A percentile compares a stretch with the other conserved stretches of the same genome.
Evolutionary conservation across 2,329 filamentous ascomycete genomes (phyloP).

Genomic region (Ceratocystis papillata): DNA sequence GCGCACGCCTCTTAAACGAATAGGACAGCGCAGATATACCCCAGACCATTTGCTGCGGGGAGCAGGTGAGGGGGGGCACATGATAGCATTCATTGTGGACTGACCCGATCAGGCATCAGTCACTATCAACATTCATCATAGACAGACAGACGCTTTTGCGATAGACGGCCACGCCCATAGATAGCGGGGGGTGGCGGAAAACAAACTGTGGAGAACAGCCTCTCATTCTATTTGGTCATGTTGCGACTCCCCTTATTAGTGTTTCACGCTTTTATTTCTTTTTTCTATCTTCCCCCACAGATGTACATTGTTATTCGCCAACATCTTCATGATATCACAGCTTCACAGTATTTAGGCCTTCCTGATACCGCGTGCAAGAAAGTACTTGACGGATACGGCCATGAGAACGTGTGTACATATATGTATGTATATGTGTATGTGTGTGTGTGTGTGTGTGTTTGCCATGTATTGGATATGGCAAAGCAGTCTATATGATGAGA

Average conservation of each 20-base stretch:
- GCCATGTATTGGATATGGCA: neutral
- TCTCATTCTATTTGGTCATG: neutral
- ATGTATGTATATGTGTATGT: neutral
- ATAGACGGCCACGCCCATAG: neutral
- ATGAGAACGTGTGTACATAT: neutral
- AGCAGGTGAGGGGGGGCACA: too few relatives aligned
- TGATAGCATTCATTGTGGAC: too few relatives aligned
- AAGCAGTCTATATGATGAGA: neutral
- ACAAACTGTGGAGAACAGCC: neutral
- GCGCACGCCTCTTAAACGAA: constrained; percentile 13
- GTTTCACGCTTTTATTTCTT: neutral
- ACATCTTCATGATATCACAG: neutral
- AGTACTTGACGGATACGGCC: too few relatives aligned
- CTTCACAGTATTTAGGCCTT: neutral
- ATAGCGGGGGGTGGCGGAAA: neutral
- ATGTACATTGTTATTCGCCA: constrained; percentile 12
- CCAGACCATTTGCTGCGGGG: too few relatives aligned
- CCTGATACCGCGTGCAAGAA: neutral
- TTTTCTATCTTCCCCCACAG: neutral
- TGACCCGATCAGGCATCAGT: too few relatives aligned
- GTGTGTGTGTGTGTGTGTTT: neutral
- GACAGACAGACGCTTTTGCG: neutral
- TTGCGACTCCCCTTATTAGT: neutral
- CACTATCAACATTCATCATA: neutral
- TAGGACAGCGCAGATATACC: neutral